These are phyloP conservation scores for Nannochloris sp. DNA, from an alignment of 139 green algal species.

Conservation along the genomic window DNA sequence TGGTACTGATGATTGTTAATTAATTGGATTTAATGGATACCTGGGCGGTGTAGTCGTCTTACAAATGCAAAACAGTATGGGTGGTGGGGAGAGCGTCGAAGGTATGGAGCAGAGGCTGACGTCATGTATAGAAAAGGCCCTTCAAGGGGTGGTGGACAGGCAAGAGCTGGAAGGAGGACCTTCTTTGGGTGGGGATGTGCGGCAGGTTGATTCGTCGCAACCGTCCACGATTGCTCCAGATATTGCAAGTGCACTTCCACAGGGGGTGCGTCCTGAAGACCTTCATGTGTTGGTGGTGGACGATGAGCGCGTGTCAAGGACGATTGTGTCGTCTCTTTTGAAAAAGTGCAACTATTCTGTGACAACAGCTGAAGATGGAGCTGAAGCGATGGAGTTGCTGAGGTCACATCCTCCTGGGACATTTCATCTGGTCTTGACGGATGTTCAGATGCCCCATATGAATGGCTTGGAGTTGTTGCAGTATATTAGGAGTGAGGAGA, in stretches of 20 bases:
- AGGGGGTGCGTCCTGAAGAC: slow-evolving; percentile 14
- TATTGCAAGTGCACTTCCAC: background rate
- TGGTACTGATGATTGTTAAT: too few relatives aligned
- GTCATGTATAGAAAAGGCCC: slow-evolving; percentile 1
- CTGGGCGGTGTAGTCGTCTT: too few relatives aligned
- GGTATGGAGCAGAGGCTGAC: background rate
- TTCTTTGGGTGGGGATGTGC: background rate
- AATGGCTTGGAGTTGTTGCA: slow-evolving; percentile 72
- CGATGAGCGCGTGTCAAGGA: slow-evolving; percentile 63
- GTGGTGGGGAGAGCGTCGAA: too few relatives aligned
- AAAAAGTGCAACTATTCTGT: slow-evolving; percentile 73
- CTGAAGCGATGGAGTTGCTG: slow-evolving; percentile 63
- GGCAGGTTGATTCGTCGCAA: background rate
- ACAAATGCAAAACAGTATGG: too few relatives aligned
- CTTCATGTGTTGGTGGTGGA: slow-evolving; percentile 78
- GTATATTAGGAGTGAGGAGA: slow-evolving; percentile 53
- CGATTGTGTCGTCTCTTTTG: slow-evolving; percentile 70
- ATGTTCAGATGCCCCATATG: slow-evolving; percentile 87
- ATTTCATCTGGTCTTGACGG: slow-evolving; percentile 79
- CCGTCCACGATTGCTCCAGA: background rate
- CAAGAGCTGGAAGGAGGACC: slow-evolving; percentile 2
- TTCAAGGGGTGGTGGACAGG: background rate
- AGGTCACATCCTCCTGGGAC: slow-evolving; percentile 42
- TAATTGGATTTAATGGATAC: too few relatives aligned
- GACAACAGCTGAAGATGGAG: slow-evolving; percentile 56